Base-by-base conservation (phyloP, 1,284 basidiomycete species). In the Sphaerobolus stellatus region DNA sequence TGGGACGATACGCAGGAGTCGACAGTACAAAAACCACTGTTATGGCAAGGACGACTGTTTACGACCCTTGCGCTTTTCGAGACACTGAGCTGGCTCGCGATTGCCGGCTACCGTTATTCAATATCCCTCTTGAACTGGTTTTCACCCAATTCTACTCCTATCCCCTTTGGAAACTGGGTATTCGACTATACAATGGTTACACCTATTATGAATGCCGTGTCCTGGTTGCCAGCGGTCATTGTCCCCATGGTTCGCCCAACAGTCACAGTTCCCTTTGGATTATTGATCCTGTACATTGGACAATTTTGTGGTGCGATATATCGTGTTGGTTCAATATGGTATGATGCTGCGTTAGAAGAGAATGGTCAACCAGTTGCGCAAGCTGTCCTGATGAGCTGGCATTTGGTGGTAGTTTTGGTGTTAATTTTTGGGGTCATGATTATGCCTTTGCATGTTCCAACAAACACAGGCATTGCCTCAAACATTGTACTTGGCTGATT, bases 391-490 rank as follows among this genome's bases (percentile, higher is more conserved):
- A 59, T 78, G 29, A 65, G 65, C n/a, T 62, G 68, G 33, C 81
- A 86, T 62, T 54, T 84, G 13, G 54, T 69, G 4, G 74, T 69
- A 0, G 58, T 80, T 11, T 27, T 73, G 1, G 61, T 67, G 0
- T 59, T 82, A 18, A 57, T 86, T n/a, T 50, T 62, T 0, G 67
- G 82, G 2, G 68, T 83, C 6, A 56, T 83, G 24, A 68, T 63
- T 8, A 88, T 86, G 77, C 86, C 86, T 0, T 58, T 88, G 30
- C 79, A 64, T 1, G 62, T 83, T 27, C 84, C 86, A 1, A 81
- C 80, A 58, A 65, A 64, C 9, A 61, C 66, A 13, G 69, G 84
- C 3, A 73, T 78, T 36, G 70, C 68, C 44, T 71, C 75, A 16
- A 72, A 84, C 14, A 81, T 84, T 57, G 83, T 84, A 60, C 63